Base-by-base conservation (phyloP, 345 rosid species). In the Xanthoceras sorbifolium region DNA sequence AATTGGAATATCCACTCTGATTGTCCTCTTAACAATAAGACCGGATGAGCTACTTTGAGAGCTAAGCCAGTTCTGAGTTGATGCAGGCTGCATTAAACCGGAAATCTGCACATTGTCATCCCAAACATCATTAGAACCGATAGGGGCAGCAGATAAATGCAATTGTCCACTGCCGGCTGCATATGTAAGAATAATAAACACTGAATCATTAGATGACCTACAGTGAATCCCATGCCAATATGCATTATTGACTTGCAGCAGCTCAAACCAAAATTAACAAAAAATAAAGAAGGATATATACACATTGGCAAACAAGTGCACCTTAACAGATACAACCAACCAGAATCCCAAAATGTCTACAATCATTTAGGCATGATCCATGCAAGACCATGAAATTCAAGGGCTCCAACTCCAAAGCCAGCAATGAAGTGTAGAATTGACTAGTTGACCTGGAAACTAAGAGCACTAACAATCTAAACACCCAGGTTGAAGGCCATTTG, bases 1-100 rank as follows among this genome's bases (percentile, higher is more conserved):
- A 0, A 92, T 90, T n/a, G 98, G 99, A 86, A 97, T 94, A 89
- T 97, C 99, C 77, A 94, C 86, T 81, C 99, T 91, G 76, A 94
- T 78, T 64, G 93, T 88, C 82, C 87, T 89, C 87, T 94, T 97
- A 67, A 88, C 99, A 64, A 92, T 87, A 79, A 93, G 92, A 72
- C 98, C 93, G 3, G 98, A 93, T 52, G 97, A 86, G 85, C 90
- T 84, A 79, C 90, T 86, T 36, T 86, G 98, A 73, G 97, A 83
- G 81, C 84, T 85, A 40, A 86, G 85, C 99, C 99, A 92, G 77
- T 87, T 93, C 67, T 90, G 94, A 61, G 93, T 82, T 4, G 90
- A 82, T 20, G 98, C 83, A 34, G 91, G 82, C 74, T 84, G 91
- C 44, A 94, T 74, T 72, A 87, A 84, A 79, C 92, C 83, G 36